Percentiles rank a stretch among this genome's conserved stretches.
These are phyloP conservation scores for Erysimum cheiri DNA, from an alignment of 441 rosid species.

Conservation along the genomic window DNA sequence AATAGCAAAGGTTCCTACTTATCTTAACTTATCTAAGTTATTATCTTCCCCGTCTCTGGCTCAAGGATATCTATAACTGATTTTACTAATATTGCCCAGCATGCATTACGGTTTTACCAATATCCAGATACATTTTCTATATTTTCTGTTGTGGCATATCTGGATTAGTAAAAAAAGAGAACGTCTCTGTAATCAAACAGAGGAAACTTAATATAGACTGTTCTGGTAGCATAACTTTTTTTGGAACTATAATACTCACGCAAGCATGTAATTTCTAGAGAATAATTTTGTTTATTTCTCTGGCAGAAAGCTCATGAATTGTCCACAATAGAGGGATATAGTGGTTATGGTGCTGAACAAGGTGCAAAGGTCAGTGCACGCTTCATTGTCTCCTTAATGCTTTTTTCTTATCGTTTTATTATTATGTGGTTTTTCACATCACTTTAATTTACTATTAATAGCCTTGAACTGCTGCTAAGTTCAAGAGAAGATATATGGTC, in stretches of 20 bases:
- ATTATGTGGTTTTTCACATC: slow-evolving; percentile 10
- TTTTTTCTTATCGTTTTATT: not conserved
- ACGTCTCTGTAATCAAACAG: slow-evolving; percentile 1
- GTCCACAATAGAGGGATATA: slow-evolving; percentile 87
- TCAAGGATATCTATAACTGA: not conserved
- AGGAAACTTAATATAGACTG: not conserved
- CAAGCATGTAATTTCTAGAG: not conserved
- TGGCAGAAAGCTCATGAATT: slow-evolving; percentile 77
- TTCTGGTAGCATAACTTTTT: not conserved
- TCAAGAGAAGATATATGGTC: slow-evolving; percentile 1
- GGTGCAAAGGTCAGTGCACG: slow-evolving; percentile 79
- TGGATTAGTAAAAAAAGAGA: not conserved
- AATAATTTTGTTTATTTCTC: slow-evolving; percentile 2
- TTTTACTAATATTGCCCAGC: not conserved
- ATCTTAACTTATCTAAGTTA: not conserved
- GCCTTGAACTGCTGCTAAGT: slow-evolving; percentile 5
- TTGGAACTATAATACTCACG: not conserved
- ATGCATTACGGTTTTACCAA: slow-evolving; percentile 6
- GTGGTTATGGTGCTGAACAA: slow-evolving; percentile 97
- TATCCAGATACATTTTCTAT: not conserved
- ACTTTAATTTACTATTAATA: not conserved
- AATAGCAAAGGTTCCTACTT: slow-evolving; percentile 65
- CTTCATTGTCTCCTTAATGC: slow-evolving; percentile 21
- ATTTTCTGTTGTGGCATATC: slow-evolving; percentile 7
- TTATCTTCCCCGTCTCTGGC: not conserved